phyloP scores from a whole-genome alignment of 345 rosid species.

The Hevea brasiliensis region DNA sequence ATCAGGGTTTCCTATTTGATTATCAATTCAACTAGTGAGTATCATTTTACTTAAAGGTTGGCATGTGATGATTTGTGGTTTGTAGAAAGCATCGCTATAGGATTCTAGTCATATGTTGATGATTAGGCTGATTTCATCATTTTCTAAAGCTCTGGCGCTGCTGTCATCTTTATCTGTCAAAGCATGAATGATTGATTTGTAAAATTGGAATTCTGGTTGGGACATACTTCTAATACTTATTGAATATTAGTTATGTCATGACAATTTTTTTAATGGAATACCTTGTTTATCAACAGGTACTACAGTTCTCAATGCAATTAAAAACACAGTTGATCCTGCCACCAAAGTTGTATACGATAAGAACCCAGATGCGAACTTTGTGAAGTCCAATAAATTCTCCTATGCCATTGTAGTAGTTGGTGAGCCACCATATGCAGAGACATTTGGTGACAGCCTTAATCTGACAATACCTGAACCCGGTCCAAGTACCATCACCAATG shows the following conservation, averaged over 20 bases:
- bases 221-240: too few relatives aligned
- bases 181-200: too few relatives aligned
- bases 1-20: too few relatives aligned
- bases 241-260: too few relatives aligned
- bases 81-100: too few relatives aligned
- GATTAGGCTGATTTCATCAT: background rate
- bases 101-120: too few relatives aligned
- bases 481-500: slow-evolving; percentile 43
- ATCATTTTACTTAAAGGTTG: too few relatives aligned
- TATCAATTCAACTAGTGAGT: too few relatives aligned
- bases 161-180: background rate
- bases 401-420: slow-evolving; percentile 62
- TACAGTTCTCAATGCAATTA: slow-evolving; percentile 54
- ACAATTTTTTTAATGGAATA: background rate
- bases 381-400: slow-evolving; percentile 56
- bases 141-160: too few relatives aligned
- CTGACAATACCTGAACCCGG: slow-evolving; percentile 57
- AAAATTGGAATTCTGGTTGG: too few relatives aligned
- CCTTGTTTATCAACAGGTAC: slow-evolving; percentile 41
- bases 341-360: slow-evolving; percentile 51
- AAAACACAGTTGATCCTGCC: slow-evolving; percentile 36
- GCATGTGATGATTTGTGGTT: too few relatives aligned
- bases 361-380: slow-evolving; percentile 51
- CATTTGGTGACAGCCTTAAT: slow-evolving; percentile 49
- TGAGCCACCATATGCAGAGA: slow-evolving; percentile 59